Percentiles rank a stretch among this genome's conserved stretches.
Conservation (phyloP, 2,329 filamentous ascomycete genomes). For the Paraphaeosphaeria minitans region DNA sequence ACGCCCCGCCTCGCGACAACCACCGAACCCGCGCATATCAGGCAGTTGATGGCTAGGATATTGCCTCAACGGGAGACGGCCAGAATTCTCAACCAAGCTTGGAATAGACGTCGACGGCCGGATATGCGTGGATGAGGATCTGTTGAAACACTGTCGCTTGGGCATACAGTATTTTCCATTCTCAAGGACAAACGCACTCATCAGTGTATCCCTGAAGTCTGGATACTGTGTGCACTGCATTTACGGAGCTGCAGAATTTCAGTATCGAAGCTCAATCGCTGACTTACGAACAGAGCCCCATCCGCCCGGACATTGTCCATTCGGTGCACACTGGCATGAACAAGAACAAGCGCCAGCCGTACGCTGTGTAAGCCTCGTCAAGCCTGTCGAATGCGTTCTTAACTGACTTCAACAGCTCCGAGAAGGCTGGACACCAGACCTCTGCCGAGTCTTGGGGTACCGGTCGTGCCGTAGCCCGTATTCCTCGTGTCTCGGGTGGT, state of each 20-base stretch:
- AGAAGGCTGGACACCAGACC: slow-evolving; percentile 99
- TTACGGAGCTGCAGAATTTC: background rate
- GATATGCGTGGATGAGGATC: slow-evolving; percentile 14
- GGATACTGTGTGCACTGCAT: background rate
- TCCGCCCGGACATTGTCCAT: slow-evolving; percentile 99
- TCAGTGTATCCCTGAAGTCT: background rate
- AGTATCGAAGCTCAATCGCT: slow-evolving; percentile 9
- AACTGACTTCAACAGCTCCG: slow-evolving; percentile 53
- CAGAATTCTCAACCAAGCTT: background rate
- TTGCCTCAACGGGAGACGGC: background rate
- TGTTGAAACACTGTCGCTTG: slow-evolving; percentile 8
- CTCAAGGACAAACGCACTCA: background rate
- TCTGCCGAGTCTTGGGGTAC: slow-evolving; percentile 99
- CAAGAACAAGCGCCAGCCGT: slow-evolving; percentile 99
- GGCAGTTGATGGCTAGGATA: slow-evolving; percentile 1
- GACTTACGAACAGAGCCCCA: slow-evolving; percentile 65
- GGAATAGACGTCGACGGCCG: background rate
- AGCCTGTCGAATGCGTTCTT: slow-evolving; percentile 4
- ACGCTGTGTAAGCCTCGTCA: slow-evolving; percentile 75
- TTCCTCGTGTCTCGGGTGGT: slow-evolving; percentile 99
- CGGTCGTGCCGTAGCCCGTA: slow-evolving; percentile 98
- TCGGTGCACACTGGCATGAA: slow-evolving; percentile 98
- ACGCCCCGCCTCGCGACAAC: slow-evolving; percentile 14
- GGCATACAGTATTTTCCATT: slow-evolving; percentile 8
- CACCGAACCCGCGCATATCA: slow-evolving; percentile 18